These are phyloP conservation scores for Zopfochytrium polystomum DNA, from an alignment of 371 early-diverging fungal genomes.

Conservation along the genomic window DNA sequence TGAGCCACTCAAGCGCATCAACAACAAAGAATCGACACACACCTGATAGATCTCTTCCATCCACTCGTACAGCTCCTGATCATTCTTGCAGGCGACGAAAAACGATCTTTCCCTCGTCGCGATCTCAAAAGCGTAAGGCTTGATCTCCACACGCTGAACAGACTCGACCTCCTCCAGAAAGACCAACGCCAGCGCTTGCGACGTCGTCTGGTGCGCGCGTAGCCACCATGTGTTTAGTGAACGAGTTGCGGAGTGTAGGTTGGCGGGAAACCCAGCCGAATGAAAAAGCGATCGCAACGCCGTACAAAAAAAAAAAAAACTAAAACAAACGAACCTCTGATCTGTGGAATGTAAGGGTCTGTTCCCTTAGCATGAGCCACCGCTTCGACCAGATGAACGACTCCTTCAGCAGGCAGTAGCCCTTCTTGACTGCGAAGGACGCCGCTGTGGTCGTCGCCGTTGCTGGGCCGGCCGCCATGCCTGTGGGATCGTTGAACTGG, in stretches of 20 bases:
- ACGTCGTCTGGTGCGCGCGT: constrained; percentile 1
- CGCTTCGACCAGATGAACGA: constrained; percentile 92
- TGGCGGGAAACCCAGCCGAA: neutral
- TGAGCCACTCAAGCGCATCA: neutral
- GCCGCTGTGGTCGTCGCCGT: too few relatives aligned
- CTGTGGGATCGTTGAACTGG: too few relatives aligned
- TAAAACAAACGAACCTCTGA: constrained; percentile 68
- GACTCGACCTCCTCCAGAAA: constrained; percentile 82
- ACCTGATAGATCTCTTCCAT: constrained; percentile 86
- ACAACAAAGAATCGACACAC: too few relatives aligned
- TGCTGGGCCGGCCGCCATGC: too few relatives aligned
- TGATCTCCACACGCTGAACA: constrained; percentile 78
- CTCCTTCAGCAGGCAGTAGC: constrained; percentile 82
- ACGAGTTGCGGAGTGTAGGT: neutral
- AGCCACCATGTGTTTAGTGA: neutral
- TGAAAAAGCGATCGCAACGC: too few relatives aligned
- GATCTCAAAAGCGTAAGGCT: constrained; percentile 85
- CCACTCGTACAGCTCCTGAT: constrained; percentile 95
- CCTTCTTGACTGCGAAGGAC: too few relatives aligned
- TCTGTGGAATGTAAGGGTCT: constrained; percentile 88
- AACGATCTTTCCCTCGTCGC: constrained; percentile 79
- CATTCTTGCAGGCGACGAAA: constrained; percentile 81
- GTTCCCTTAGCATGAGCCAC: constrained; percentile 82
- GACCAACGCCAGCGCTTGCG: constrained; percentile 64
- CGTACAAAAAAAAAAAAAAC: too few relatives aligned